Conservation (phyloP, 2,329 filamentous ascomycete species). For the Dendryphion nanum region DNA sequence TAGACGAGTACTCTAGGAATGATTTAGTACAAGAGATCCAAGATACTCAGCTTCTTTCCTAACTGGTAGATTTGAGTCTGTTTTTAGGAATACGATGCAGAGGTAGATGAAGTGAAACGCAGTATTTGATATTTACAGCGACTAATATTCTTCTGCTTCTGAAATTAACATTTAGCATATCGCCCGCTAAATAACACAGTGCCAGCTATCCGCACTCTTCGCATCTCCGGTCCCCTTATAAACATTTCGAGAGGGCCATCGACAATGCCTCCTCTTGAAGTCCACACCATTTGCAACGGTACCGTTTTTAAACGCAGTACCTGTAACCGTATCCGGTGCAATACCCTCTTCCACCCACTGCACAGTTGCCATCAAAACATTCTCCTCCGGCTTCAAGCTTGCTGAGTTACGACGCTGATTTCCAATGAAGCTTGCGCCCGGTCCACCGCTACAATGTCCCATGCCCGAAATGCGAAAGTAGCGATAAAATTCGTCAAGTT, state of each 20-base stretch:
- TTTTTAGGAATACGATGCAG: too few relatives aligned
- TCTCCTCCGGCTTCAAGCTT: conserved; percentile 25
- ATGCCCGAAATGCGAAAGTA: conserved; percentile 15
- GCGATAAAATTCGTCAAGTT: conserved; percentile 17
- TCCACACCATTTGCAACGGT: not conserved
- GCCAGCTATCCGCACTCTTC: not conserved
- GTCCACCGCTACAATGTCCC: conserved; percentile 13
- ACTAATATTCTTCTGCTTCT: too few relatives aligned
- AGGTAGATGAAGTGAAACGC: too few relatives aligned
- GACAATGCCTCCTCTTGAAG: not conserved
- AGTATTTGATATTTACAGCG: too few relatives aligned
- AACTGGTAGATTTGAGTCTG: too few relatives aligned
- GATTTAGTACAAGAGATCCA: too few relatives aligned
- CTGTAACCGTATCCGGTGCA: not conserved
- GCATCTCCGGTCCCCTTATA: not conserved
- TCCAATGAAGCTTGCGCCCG: conserved; percentile 11
- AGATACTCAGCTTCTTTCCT: too few relatives aligned
- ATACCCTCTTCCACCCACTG: conserved; percentile 1
- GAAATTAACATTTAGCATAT: too few relatives aligned
- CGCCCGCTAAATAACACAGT: too few relatives aligned
- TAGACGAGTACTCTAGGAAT: too few relatives aligned
- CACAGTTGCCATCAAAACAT: conserved; percentile 43
- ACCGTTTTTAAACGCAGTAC: not conserved
- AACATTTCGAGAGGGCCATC: not conserved
- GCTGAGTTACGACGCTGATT: conserved; percentile 2